Conservation (phyloP, 2,329 filamentous ascomycete genomes). For the Colletotrichum salicis region DNA sequence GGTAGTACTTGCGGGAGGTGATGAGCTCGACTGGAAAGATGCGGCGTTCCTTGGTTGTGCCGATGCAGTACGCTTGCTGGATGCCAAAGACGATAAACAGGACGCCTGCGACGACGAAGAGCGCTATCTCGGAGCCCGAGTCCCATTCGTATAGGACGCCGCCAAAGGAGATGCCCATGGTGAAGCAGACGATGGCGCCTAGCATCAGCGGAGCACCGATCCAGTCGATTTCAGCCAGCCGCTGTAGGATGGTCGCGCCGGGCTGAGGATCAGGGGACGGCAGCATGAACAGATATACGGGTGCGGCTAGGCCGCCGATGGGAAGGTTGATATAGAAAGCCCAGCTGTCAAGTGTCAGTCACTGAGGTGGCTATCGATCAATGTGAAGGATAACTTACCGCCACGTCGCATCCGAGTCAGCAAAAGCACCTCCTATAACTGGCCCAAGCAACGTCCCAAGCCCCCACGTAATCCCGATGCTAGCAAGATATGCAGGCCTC, state of each 20-base stretch:
- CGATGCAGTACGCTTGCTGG: constrained; percentile 55
- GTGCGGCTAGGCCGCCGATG: constrained; percentile 49
- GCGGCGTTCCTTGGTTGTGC: constrained; percentile 48
- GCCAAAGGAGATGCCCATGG: constrained; percentile 63
- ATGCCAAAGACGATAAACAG: constrained; percentile 54
- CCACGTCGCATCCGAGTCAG: constrained; percentile 52
- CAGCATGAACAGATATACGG: constrained; percentile 44
- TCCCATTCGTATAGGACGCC: constrained; percentile 61
- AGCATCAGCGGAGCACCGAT: constrained; percentile 56
- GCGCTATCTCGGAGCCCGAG: constrained; percentile 53
- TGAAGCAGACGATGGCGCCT: constrained; percentile 52
- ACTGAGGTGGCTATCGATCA: not conserved
- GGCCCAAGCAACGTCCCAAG: constrained; percentile 56
- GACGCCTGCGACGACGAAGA: constrained; percentile 56
- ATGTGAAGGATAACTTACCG: constrained; percentile 31
- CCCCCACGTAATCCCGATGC: constrained; percentile 51
- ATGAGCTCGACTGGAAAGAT: constrained; percentile 62
- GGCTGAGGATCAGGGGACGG: constrained; percentile 40
- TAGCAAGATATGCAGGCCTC: constrained; percentile 33
- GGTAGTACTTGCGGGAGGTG: constrained; percentile 36
- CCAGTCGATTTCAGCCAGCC: constrained; percentile 53
- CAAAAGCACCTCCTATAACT: constrained; percentile 54
- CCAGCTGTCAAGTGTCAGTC: constrained; percentile 38
- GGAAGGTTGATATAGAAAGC: constrained; percentile 65
- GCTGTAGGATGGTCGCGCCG: constrained; percentile 38